Conservation (phyloP, 768 basidiomycete species). For the Pleurotus pulmonarius region DNA sequence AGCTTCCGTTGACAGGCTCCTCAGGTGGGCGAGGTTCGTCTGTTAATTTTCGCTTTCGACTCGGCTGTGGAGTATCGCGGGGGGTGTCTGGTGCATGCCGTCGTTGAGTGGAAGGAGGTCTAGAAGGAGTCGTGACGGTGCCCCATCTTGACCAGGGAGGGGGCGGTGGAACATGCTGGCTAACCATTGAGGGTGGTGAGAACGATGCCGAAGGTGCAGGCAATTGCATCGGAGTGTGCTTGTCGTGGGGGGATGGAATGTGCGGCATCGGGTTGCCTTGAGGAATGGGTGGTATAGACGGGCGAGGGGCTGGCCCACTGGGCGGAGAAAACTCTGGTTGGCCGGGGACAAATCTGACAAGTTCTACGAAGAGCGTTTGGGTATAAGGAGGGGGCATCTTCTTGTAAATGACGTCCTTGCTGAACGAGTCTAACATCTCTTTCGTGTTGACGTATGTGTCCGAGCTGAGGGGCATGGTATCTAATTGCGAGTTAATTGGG, state of each 20-base stretch:
- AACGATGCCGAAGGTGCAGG: constrained; percentile 6
- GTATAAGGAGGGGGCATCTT: constrained; percentile 60
- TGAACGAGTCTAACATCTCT: constrained; percentile 71
- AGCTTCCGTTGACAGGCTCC: constrained; percentile 16
- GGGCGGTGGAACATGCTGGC: constrained; percentile 20
- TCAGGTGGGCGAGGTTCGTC: constrained; percentile 30
- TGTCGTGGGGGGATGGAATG: constrained; percentile 11
- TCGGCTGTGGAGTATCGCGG: constrained; percentile 32
- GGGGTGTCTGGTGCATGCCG: constrained; percentile 30
- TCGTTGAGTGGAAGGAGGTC: constrained; percentile 40
- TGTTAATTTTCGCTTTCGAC: constrained; percentile 42
- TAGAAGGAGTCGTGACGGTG: constrained; percentile 40
- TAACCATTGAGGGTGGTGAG: constrained; percentile 4
- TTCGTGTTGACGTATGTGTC: constrained; percentile 70
- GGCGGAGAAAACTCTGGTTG: constrained; percentile 35
- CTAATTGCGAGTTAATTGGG: constrained; percentile 15
- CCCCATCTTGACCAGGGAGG: constrained; percentile 49
- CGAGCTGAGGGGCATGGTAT: constrained; percentile 40
- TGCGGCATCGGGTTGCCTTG: constrained; percentile 10
- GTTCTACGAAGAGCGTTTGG: constrained; percentile 71
- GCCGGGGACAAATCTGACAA: constrained; percentile 59
- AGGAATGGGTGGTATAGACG: constrained; percentile 16
- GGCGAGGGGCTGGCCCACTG: constrained; percentile 18
- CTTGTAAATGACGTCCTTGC: constrained; percentile 68
- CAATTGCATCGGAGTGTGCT: constrained; percentile 13